Evolutionary conservation across 2,329 filamentous ascomycete genomes (phyloP), one percentile per base, ranked within the genome.

Genomic region (Aaosphaeria arxii): DNA sequence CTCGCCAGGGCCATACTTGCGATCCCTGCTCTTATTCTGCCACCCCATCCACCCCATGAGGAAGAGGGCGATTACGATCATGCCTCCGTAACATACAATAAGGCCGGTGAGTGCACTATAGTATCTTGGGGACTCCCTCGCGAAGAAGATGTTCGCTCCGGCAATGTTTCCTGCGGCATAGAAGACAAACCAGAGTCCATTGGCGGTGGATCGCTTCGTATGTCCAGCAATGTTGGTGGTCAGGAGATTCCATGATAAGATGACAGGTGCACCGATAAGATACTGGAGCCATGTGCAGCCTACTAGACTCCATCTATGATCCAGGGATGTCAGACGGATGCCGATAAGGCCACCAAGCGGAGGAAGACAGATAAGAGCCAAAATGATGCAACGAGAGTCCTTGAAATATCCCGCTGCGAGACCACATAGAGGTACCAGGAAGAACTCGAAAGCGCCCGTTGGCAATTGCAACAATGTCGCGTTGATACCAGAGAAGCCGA

Each of bases 251-350:
- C 77, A 81, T 35, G 69, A 77, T 1, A 80, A 53, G 36, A 80
- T 74, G 2, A 81, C 72, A 0, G 77, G 74, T 0, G 76, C 74
- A 4, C 77, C 77, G 36, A 80, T 50, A 2, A 78, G 64, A 39
- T 75, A 75, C 50, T 79, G 75, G 9, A 81, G 60, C 78, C 78
- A 80, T 6, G 75, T 77, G 55, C 77, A 79, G n/a, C 65, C 77
- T 0, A 79, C 76, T 1, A 81, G 69, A 1, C 72, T 73, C 64
- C 77, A 71, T 45, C 73, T 73, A 43, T 79, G 69, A 4, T 72
- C 59, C 3, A 78, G 61, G 17, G 62, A 56, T 11, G 77, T 79
- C 30, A 76, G 72, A 1, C 75, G 67, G 48, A 81, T 77, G 4
- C 78, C 77, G 1, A 80, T 64, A 1, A 81, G 68, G 0, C 77